A percentile compares a stretch with the other conserved stretches of the same genome.
phyloP scores from a whole-genome alignment of 805 yeast genomes.

The Zygotorulaspora chibaensis region DNA sequence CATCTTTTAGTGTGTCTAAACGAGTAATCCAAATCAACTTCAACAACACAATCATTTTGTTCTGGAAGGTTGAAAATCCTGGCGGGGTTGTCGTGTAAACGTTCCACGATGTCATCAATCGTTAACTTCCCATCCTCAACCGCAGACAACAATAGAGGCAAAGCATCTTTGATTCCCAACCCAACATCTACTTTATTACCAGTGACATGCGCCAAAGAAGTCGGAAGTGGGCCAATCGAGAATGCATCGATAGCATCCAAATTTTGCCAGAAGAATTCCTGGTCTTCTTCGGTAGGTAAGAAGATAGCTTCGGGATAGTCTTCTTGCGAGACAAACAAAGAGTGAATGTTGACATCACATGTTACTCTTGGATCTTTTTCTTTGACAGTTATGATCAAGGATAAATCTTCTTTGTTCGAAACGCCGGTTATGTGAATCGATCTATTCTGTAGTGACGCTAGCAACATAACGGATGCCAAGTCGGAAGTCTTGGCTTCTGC shows the following conservation, averaged over 20 bases:
- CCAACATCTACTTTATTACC: constrained; percentile 64
- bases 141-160: constrained; percentile 79
- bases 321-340: constrained; percentile 70
- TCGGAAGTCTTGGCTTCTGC: constrained; percentile 92
- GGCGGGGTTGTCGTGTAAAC: constrained; percentile 78
- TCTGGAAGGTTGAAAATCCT: constrained; percentile 77
- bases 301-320: constrained; percentile 66
- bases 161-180: constrained; percentile 70
- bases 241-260: constrained; percentile 75
- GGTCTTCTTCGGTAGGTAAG: constrained; percentile 80
- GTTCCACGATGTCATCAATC: constrained; percentile 62
- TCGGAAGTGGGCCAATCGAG: constrained; percentile 78
- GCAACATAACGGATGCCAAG: constrained; percentile 82
- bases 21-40: constrained; percentile 66
- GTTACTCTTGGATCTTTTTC: constrained; percentile 78
- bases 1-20: constrained; percentile 47
- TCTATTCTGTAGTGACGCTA: constrained; percentile 83
- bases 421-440: constrained; percentile 87
- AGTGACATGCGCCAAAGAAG: constrained; percentile 60
- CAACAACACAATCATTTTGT: constrained; percentile 67
- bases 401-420: constrained; percentile 72
- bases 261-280: constrained; percentile 74
- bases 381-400: constrained; percentile 79
- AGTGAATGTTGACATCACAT: constrained; percentile 79
- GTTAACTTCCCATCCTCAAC: constrained; percentile 70